These are phyloP conservation scores for Elongisporangium senticosum DNA, from an alignment of 352 stramenopile genomes.

Conservation along the genomic window DNA sequence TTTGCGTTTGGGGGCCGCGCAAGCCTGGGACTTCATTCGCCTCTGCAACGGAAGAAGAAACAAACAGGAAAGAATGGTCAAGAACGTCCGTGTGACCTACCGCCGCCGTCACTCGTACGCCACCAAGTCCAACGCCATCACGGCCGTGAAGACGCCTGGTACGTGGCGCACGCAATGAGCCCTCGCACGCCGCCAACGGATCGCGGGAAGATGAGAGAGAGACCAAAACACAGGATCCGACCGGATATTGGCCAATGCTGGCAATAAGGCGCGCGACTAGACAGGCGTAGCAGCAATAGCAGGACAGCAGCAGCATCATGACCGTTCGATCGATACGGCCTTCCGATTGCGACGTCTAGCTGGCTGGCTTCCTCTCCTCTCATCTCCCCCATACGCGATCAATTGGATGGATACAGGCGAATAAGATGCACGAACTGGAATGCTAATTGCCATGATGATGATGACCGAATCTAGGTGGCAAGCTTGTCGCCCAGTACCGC, in stretches of 20 bases:
- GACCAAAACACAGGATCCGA: neutral
- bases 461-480: constrained; percentile 56
- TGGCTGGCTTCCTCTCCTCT: neutral
- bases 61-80: constrained; percentile 81
- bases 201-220: neutral
- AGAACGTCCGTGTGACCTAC: constrained; percentile 95
- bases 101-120: constrained; percentile 96
- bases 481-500: constrained; percentile 91
- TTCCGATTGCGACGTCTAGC: too few relatives aligned
- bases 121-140: constrained; percentile 92
- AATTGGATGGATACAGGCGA: constrained; percentile 1
- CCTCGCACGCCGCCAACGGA: neutral
- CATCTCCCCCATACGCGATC: neutral
- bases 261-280: neutral
- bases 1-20: constrained; percentile 5
- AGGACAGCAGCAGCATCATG: neutral
- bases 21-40: constrained; percentile 28
- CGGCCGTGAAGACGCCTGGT: constrained; percentile 96
- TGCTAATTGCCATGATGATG: neutral
- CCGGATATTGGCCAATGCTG: neutral
- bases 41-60: constrained; percentile 72
- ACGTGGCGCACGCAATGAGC: constrained; percentile 14
- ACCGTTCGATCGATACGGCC: neutral
- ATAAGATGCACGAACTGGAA: neutral
- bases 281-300: neutral